These are phyloP conservation scores for Pichia ethanolica DNA, from an alignment of 805 yeast species.

Conservation along the genomic window DNA sequence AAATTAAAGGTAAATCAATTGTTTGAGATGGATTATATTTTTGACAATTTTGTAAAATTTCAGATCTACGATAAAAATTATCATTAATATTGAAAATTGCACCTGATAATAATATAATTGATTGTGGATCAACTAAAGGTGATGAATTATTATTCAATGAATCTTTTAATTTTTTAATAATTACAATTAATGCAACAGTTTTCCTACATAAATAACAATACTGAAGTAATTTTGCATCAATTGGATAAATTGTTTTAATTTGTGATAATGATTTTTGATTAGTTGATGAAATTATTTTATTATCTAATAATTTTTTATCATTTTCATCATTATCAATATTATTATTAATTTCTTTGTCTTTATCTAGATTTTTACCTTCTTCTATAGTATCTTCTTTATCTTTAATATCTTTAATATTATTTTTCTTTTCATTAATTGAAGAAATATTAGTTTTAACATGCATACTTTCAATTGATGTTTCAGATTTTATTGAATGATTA, in stretches of 20 bases:
- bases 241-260: constrained; percentile 30
- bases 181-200: constrained; percentile 27
- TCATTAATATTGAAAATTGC: constrained; percentile 35
- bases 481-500: too few species aligned
- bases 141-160: constrained; percentile 15
- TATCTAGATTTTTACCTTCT: too few species aligned
- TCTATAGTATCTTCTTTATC: too few species aligned
- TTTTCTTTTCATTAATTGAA: too few species aligned
- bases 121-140: constrained; percentile 28
- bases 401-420: too few species aligned
- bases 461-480: too few species aligned
- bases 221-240: constrained; percentile 53
- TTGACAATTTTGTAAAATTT: constrained; percentile 29
- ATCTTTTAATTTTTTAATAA: constrained; percentile 20
- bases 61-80: constrained; percentile 32
- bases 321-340: too few species aligned
- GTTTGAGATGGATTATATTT: constrained; percentile 37
- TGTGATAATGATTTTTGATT: neutral
- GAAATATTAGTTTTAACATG: too few species aligned
- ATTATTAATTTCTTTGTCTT: too few species aligned
- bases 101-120: constrained; percentile 32
- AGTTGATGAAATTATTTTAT: too few species aligned
- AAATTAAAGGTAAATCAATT: constrained; percentile 33
- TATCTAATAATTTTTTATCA: too few species aligned
- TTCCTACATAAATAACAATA: constrained; percentile 48